Evolutionary conservation across 2,329 filamentous ascomycete species (phyloP).

Genomic region (Colletotrichum spinosum): DNA sequence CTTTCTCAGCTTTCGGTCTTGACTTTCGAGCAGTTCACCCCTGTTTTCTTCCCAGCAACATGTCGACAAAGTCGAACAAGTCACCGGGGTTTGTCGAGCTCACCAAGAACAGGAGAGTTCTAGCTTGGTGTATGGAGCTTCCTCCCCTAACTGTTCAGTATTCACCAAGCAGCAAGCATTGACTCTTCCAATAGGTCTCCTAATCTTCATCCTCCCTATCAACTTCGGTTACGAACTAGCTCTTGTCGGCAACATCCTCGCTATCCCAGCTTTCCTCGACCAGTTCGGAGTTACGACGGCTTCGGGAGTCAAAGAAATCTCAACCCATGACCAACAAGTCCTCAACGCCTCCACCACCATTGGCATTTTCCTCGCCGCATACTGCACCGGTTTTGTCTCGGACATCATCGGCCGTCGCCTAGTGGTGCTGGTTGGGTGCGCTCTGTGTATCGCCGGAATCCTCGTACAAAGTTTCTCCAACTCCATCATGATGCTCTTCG

Average conservation of each 20-base stretch:
- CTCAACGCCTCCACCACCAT: conserved; percentile 45
- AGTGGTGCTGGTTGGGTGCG: conserved; percentile 39
- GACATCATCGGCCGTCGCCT: conserved; percentile 43
- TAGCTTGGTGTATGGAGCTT: conserved; percentile 8
- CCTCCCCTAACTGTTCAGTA: not conserved
- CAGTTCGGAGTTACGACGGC: conserved; percentile 41
- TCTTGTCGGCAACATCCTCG: conserved; percentile 46
- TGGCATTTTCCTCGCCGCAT: conserved; percentile 45
- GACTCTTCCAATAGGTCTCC: conserved; percentile 14
- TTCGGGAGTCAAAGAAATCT: conserved; percentile 38
- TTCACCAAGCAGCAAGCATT: not conserved
- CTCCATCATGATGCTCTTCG: conserved; percentile 42
- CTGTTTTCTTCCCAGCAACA: not conserved
- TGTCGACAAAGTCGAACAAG: not conserved
- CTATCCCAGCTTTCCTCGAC: conserved; percentile 43
- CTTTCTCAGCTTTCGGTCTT: too few relatives aligned
- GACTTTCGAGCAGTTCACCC: too few relatives aligned
- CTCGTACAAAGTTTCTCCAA: conserved; percentile 42
- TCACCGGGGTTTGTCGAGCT: conserved; percentile 15
- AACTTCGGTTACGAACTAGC: conserved; percentile 44
- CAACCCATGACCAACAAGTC: conserved; percentile 45
- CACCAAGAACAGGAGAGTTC: conserved; percentile 18
- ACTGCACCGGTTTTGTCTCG: conserved; percentile 43
- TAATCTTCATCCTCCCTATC: conserved; percentile 30
- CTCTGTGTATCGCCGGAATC: conserved; percentile 40